phyloP scores from a whole-genome alignment of 2,329 filamentous ascomycete genomes.

The Monilinia vaccinii-corymbosi region DNA sequence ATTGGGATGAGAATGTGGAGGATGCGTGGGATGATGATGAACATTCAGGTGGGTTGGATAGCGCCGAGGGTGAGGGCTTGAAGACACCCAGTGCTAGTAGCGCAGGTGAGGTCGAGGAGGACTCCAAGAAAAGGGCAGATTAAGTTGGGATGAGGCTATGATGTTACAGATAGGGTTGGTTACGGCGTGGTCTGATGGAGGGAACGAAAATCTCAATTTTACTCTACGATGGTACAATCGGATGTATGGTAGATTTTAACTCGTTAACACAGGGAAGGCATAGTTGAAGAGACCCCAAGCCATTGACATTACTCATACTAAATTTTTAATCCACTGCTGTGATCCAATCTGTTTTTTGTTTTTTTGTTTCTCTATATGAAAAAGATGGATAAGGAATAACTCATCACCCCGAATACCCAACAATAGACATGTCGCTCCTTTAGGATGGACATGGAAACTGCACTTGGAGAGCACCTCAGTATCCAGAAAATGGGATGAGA shows the following conservation, averaged over 20 bases:
- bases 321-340: background rate
- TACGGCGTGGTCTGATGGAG: background rate
- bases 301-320: background rate
- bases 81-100: slow-evolving; percentile 31
- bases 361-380: too few species aligned
- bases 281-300: background rate
- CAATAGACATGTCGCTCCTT: too few species aligned
- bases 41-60: slow-evolving; percentile 17
- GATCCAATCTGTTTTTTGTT: background rate
- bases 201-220: background rate
- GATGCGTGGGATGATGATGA: slow-evolving; percentile 53
- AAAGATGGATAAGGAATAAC: background rate
- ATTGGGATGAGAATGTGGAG: slow-evolving; percentile 82
- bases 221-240: background rate
- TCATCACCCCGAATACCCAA: background rate
- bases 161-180: slow-evolving; percentile 10
- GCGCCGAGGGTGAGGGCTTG: slow-evolving; percentile 25
- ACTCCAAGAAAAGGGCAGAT: slow-evolving; percentile 28
- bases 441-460: too few species aligned
- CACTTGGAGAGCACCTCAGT: too few species aligned
- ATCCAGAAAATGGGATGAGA: too few species aligned
- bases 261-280: background rate
- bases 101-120: slow-evolving; percentile 26
- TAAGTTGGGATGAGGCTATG: slow-evolving; percentile 21
- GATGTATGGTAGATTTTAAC: background rate